phyloP scores from a whole-genome alignment of 192 early-diverging fungal species.

The Backusella morwellensis region DNA sequence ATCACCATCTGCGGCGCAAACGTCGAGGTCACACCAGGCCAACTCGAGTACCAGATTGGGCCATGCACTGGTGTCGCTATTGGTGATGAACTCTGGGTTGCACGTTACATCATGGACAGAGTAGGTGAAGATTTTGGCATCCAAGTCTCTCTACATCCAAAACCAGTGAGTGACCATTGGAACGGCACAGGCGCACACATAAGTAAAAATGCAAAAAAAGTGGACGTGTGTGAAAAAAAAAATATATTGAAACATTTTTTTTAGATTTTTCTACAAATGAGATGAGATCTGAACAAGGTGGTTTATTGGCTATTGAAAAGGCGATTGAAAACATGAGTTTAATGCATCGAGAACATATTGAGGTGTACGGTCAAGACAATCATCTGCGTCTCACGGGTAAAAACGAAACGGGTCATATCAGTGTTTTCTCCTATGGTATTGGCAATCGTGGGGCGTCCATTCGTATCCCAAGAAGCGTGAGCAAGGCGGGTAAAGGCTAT shows the following conservation, averaged over 20 bases:
- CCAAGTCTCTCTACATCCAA: conserved; percentile 49
- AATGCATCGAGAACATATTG: conserved; percentile 47
- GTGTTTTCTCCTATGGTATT: conserved; percentile 47
- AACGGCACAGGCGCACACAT: conserved; percentile 55
- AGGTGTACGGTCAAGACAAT: conserved; percentile 56
- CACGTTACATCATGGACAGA: conserved; percentile 44
- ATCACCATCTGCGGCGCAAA: conserved; percentile 50
- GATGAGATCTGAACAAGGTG: conserved; percentile 42
- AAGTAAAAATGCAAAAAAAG: conserved; percentile 15
- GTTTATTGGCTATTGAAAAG: conserved; percentile 46
- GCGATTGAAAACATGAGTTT: conserved; percentile 49
- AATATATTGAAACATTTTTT: not conserved
- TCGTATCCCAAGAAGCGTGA: conserved; percentile 52
- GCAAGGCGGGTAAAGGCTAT: conserved; percentile 46
- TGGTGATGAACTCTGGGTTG: conserved; percentile 52
- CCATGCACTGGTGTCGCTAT: conserved; percentile 45
- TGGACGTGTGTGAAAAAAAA: not conserved
- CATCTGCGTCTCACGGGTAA: conserved; percentile 48
- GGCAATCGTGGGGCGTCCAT: conserved; percentile 58
- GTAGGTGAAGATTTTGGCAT: conserved; percentile 54
- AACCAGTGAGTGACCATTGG: conserved; percentile 54
- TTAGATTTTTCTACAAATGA: conserved; percentile 45
- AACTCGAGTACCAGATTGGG: conserved; percentile 54
- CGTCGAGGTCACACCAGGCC: conserved; percentile 52
- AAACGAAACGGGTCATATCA: conserved; percentile 55